phyloP scores from a whole-genome alignment of 2,329 filamentous ascomycete species.

The Dryadomyces sulphureus region DNA sequence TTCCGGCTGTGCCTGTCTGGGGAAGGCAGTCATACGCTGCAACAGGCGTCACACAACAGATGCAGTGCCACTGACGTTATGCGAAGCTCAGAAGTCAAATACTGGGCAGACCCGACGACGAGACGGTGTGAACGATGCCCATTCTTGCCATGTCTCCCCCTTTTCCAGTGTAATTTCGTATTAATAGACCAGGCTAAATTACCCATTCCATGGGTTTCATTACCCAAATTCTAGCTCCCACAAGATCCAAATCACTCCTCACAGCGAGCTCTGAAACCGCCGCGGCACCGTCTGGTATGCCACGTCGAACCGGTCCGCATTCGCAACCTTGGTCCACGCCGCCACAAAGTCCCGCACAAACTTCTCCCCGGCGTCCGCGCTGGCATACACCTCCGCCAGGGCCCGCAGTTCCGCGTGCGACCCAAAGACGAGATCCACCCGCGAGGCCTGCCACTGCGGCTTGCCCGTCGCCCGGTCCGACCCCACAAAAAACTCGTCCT shows the following conservation, averaged over 20 bases:
- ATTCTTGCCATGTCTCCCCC: neutral
- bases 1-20: too few species aligned
- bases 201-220: neutral
- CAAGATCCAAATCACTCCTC: neutral
- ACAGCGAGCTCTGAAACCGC: neutral
- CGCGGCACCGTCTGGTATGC: neutral
- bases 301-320: slow-evolving; percentile 54
- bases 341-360: slow-evolving; percentile 58
- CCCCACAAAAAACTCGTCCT: slow-evolving; percentile 45
- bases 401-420: slow-evolving; percentile 62
- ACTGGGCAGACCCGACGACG: neutral
- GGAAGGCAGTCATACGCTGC: too few species aligned
- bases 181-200: neutral
- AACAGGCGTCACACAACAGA: too few species aligned
- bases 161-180: neutral
- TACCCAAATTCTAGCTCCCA: neutral
- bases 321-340: slow-evolving; percentile 63
- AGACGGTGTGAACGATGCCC: neutral
- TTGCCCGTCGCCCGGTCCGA: slow-evolving; percentile 48
- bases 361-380: slow-evolving; percentile 42
- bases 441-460: slow-evolving; percentile 56
- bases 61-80: too few species aligned
- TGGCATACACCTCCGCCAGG: slow-evolving; percentile 54
- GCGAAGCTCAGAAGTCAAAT: too few species aligned
- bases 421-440: slow-evolving; percentile 56